These are phyloP conservation scores for Hylodesmum podocarpum DNA, from an alignment of 306 rosid genomes.

Conservation along the genomic window DNA sequence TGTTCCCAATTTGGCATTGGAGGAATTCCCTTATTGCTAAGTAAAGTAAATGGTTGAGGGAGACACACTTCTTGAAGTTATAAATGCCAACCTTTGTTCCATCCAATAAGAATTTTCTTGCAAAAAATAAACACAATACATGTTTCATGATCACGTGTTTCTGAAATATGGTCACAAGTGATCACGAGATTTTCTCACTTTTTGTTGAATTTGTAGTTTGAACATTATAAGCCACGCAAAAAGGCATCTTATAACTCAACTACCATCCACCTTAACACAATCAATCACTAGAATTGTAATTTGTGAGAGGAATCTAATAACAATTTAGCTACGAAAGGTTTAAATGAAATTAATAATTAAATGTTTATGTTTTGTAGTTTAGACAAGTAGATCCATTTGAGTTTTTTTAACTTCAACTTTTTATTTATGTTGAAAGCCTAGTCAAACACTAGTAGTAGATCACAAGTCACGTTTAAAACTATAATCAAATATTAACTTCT, in stretches of 20 bases:
- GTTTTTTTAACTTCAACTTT: not conserved
- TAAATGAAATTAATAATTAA: too few relatives aligned
- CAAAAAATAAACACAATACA: too few relatives aligned
- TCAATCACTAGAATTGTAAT: not conserved
- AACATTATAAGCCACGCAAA: slow-evolving; percentile 40
- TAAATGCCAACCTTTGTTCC: too few relatives aligned
- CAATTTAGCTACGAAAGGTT: not conserved
- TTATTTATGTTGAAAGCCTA: not conserved
- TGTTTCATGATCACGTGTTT: slow-evolving; percentile 34
- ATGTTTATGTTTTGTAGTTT: too few relatives aligned
- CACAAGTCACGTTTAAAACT: not conserved
- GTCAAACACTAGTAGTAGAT: not conserved
- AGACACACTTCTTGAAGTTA: too few relatives aligned
- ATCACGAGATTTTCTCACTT: slow-evolving; percentile 23
- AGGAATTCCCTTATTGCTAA: too few relatives aligned
- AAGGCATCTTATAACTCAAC: slow-evolving; percentile 15
- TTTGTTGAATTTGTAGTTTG: slow-evolving; percentile 38
- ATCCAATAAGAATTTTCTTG: too few relatives aligned
- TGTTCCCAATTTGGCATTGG: too few relatives aligned
- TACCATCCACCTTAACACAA: not conserved
- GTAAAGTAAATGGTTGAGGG: too few relatives aligned
- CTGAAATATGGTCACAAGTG: slow-evolving; percentile 26
- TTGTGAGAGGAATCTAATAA: not conserved
- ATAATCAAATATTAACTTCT: slow-evolving; percentile 2
- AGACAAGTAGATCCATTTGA: too few relatives aligned